Conservation (phyloP, 2,329 filamentous ascomycete genomes). For the Zasmidium cellare region DNA sequence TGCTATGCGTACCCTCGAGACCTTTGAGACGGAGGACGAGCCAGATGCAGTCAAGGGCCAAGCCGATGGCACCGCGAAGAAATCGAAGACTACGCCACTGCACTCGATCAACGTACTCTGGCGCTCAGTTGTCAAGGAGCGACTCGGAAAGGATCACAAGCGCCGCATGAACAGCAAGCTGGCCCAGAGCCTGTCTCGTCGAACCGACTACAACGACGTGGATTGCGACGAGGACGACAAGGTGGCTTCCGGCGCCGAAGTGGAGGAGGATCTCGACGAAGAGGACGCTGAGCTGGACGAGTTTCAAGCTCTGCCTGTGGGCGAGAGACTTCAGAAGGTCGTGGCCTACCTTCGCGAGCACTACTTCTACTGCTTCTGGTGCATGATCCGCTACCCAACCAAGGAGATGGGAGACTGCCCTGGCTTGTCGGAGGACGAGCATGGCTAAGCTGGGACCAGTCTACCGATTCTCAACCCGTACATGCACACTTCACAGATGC, state of each 20-base stretch:
- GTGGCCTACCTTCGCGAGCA: constrained; percentile 69
- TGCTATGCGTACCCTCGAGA: constrained; percentile 81
- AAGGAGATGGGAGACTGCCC: constrained; percentile 84
- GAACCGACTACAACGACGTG: constrained; percentile 68
- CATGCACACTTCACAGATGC: too few species aligned
- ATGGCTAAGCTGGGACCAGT: constrained; percentile 54
- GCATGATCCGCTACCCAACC: constrained; percentile 79
- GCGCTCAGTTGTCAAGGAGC: constrained; percentile 69
- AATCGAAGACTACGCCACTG: constrained; percentile 7
- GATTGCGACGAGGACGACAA: constrained; percentile 72
- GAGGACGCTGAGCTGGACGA: constrained; percentile 78
- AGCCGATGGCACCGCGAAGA: constrained; percentile 14
- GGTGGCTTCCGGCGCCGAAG: constrained; percentile 64
- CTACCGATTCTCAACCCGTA: too few species aligned
- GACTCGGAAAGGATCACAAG: constrained; percentile 70
- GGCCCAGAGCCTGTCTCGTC: constrained; percentile 61
- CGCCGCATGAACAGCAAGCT: constrained; percentile 65
- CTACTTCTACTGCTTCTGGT: constrained; percentile 93
- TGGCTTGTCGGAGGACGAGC: constrained; percentile 81
- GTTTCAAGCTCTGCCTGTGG: constrained; percentile 69
- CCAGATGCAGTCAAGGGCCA: constrained; percentile 12
- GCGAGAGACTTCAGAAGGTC: constrained; percentile 66
- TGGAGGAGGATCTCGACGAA: constrained; percentile 69
- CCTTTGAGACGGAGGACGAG: constrained; percentile 62
- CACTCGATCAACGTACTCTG: constrained; percentile 74